Percentiles rank a stretch among this genome's conserved stretches.
Evolutionary conservation across 2,329 filamentous ascomycete species (phyloP).

Genomic region (Acrodontium crateriforme): DNA sequence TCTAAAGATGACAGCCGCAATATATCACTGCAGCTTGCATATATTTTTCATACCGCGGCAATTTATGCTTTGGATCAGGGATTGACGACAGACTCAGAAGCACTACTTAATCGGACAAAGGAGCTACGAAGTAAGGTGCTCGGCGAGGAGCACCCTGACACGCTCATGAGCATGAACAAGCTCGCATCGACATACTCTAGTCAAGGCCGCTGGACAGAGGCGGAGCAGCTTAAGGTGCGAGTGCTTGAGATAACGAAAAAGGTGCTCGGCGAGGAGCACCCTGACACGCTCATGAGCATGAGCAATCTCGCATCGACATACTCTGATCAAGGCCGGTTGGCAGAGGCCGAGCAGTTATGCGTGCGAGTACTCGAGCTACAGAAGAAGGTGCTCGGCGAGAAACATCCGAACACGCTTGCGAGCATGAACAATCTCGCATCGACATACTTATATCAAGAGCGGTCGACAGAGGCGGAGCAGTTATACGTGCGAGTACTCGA

Average conservation of each 20-base stretch:
- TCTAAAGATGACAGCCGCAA: background rate
- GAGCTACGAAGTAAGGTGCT: slow-evolving; percentile 1
- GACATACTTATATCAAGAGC: slow-evolving; percentile 1
- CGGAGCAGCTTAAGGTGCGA: slow-evolving; percentile 1
- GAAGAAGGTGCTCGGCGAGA: slow-evolving; percentile 2
- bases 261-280: slow-evolving; percentile 5
- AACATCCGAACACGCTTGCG: slow-evolving; percentile 5
- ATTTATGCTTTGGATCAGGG: background rate
- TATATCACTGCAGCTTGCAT: too few relatives aligned
- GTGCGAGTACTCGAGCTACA: slow-evolving; percentile 1
- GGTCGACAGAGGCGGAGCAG: slow-evolving; percentile 4
- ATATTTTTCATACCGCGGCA: too few relatives aligned
- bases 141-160: slow-evolving; percentile 4
- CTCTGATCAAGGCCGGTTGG: slow-evolving; percentile 1
- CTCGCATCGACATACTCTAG: slow-evolving; percentile 1
- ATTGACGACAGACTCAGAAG: background rate
- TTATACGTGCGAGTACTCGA: slow-evolving; percentile 2
- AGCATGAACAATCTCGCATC: slow-evolving; percentile 1
- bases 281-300: slow-evolving; percentile 3
- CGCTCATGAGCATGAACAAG: slow-evolving; percentile 1
- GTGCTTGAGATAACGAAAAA: slow-evolving; percentile 1
- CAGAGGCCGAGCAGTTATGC: slow-evolving; percentile 4
- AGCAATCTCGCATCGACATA: slow-evolving; percentile 4
- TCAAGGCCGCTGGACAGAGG: slow-evolving; percentile 3
- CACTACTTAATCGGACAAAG: background rate